These are phyloP conservation scores for Gymnopus androsaceus DNA, from an alignment of 1,284 basidiomycete species.

Conservation along the genomic window DNA sequence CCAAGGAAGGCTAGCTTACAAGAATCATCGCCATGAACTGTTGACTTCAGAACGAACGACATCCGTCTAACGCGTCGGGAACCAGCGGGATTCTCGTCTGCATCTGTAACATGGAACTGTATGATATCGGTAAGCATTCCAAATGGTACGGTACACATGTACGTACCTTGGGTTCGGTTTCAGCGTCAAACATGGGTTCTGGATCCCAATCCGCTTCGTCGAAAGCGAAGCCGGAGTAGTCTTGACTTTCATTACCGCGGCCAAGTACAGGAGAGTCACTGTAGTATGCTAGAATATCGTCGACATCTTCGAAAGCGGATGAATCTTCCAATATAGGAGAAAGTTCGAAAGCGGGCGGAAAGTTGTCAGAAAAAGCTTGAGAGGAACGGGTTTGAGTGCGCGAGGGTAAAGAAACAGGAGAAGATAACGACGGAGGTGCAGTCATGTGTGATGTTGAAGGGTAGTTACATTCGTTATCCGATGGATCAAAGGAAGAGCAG, in stretches of 20 bases:
- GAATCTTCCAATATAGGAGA: conserved; percentile 9
- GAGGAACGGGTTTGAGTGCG: background rate
- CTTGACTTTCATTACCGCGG: background rate
- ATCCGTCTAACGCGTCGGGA: background rate
- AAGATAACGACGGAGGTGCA: background rate
- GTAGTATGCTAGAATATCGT: conserved; percentile 9
- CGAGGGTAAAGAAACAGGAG: background rate
- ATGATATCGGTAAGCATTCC: too few relatives aligned
- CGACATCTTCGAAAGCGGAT: conserved; percentile 2
- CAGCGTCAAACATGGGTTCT: background rate
- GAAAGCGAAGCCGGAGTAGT: background rate
- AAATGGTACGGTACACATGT: background rate
- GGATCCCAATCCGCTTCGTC: conserved; percentile 10
- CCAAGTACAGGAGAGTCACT: conserved; percentile 4
- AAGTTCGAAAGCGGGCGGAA: conserved; percentile 1
- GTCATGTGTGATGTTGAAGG: background rate
- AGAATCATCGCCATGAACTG: background rate
- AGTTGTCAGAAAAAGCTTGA: background rate
- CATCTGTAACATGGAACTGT: background rate
- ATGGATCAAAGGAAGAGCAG: conserved; percentile 11
- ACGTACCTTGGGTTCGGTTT: background rate
- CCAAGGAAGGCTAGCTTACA: background rate
- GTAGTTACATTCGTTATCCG: conserved; percentile 8
- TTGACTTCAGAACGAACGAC: conserved; percentile 2
- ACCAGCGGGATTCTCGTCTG: background rate